phyloP scores from a whole-genome alignment of 257 asterid genomes.

The Solanum raphanifolium region DNA sequence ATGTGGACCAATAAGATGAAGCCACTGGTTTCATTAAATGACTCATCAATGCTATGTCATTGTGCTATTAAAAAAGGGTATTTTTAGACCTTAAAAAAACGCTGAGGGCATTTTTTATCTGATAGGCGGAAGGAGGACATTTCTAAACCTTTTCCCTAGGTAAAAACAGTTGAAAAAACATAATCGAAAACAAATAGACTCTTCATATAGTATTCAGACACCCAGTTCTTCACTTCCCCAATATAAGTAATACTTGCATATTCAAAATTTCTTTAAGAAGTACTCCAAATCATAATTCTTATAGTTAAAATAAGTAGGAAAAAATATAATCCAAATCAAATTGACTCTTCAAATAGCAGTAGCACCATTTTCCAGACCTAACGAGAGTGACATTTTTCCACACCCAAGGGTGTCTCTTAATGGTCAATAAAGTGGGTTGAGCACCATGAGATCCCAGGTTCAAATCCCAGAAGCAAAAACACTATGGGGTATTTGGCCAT shows the following conservation, averaged over 20 bases:
- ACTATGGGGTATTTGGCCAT: neutral
- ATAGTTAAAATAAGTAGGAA: neutral
- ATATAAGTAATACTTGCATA: neutral
- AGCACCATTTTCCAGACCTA: neutral
- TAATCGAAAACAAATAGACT: neutral
- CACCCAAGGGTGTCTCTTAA: neutral
- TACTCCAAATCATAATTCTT: neutral
- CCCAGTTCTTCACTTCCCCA: neutral
- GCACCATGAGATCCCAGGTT: neutral
- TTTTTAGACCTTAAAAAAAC: neutral
- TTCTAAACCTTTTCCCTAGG: neutral
- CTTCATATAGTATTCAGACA: neutral
- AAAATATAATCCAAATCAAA: neutral
- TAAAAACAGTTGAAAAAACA: neutral
- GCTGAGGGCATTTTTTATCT: neutral
- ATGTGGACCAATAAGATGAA: neutral
- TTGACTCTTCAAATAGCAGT: neutral
- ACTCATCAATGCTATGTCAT: neutral
- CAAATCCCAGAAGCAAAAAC: neutral
- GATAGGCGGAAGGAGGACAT: neutral
- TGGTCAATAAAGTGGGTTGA: neutral
- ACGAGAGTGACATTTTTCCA: neutral
- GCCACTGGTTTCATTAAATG: neutral
- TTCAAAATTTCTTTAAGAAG: neutral
- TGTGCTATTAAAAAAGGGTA: neutral